phyloP scores from a whole-genome alignment of 1,139 yeast genomes.

The Geotrichum europaeum region DNA sequence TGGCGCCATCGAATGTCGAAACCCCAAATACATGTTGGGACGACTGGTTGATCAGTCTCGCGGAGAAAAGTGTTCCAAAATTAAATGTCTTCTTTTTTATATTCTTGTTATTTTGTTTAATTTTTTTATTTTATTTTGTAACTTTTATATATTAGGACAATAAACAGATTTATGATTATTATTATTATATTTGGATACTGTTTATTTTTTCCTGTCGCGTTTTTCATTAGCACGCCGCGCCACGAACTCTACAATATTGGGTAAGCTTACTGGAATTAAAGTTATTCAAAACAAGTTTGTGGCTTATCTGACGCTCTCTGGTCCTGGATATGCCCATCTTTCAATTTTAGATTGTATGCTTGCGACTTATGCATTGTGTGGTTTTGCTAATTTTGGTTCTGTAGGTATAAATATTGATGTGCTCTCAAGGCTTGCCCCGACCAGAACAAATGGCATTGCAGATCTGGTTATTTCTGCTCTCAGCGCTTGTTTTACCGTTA shows the following conservation, averaged over 20 bases:
- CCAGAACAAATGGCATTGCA: conserved; percentile 47
- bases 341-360: conserved; percentile 51
- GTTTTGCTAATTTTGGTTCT: conserved; percentile 60
- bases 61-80: no score
- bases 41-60: no score
- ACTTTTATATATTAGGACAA: no score
- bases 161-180: no score
- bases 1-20: no score
- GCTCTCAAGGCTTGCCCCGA: conserved; percentile 52
- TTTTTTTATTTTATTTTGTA: no score
- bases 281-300: conserved; percentile 61
- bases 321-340: conserved; percentile 45
- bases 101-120: no score
- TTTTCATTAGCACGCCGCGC: conserved; percentile 57
- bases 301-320: conserved; percentile 44
- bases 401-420: conserved; percentile 62
- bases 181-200: conserved; percentile 53
- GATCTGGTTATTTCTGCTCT: conserved; percentile 47
- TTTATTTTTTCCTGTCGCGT: conserved; percentile 51
- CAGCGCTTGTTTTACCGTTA: conserved; percentile 50
- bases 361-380: conserved; percentile 62
- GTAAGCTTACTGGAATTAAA: conserved; percentile 52
- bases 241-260: conserved; percentile 46
- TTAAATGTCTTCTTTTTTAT: no score
- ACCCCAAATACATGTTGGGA: no score